Conservation (phyloP, 768 basidiomycete species). For the Cystobasidium onofrii region DNA sequence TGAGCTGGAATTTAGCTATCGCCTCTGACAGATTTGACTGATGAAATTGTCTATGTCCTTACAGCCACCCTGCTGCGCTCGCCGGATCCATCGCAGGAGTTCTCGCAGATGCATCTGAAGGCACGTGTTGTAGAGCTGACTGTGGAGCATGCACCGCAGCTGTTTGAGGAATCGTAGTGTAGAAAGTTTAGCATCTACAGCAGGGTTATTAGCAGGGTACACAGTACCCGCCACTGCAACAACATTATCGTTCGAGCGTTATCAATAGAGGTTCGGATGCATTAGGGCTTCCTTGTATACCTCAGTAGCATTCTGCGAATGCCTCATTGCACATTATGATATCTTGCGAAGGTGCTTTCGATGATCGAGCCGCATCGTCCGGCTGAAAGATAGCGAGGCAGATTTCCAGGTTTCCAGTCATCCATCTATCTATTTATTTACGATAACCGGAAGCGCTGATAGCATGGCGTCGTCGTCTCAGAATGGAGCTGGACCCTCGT, state of each 20-base stretch:
- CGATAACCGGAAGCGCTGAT: no score
- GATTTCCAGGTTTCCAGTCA: no score
- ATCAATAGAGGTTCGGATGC: no score
- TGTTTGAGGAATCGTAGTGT: constrained; percentile 26
- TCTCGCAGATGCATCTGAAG: constrained; percentile 77
- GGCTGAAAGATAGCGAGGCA: not conserved
- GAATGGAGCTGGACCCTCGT: not conserved
- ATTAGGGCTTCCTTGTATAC: no score
- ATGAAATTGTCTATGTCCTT: constrained; percentile 11
- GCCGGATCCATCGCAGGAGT: constrained; percentile 73
- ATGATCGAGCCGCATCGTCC: not conserved
- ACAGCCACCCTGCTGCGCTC: constrained; percentile 90
- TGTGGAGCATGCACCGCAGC: constrained; percentile 59
- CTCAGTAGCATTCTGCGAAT: no score
- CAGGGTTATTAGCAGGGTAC: not conserved
- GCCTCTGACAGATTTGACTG: constrained; percentile 25
- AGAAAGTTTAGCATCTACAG: not conserved
- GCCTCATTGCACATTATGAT: no score
- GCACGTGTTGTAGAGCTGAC: constrained; percentile 89
- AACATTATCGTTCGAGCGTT: not conserved
- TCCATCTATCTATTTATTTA: no score
- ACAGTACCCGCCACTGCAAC: not conserved
- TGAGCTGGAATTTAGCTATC: constrained; percentile 50
- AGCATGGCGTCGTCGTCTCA: not conserved
- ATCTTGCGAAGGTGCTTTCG: not conserved